These are phyloP conservation scores for Pichia paraexigua DNA, from an alignment of 805 yeast species.

Conservation along the genomic window DNA sequence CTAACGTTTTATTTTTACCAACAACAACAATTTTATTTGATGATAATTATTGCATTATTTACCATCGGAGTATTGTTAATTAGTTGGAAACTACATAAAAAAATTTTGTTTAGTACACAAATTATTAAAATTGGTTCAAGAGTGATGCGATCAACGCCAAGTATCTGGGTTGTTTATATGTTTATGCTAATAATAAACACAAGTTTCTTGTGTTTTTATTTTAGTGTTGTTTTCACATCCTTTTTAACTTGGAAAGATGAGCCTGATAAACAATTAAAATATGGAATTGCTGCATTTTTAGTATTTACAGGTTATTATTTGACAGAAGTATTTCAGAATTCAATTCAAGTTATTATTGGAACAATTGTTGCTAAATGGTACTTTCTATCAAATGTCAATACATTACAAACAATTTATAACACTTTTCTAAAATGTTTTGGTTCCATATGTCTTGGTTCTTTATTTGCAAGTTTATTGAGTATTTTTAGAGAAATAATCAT, in stretches of 20 bases:
- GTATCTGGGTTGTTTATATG: slow-evolving; percentile 43
- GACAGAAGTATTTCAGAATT: slow-evolving; percentile 71
- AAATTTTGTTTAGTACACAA: slow-evolving; percentile 23
- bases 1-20: not conserved
- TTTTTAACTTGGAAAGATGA: slow-evolving; percentile 60
- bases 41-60: slow-evolving; percentile 22
- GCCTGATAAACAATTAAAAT: not conserved
- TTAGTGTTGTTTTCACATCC: slow-evolving; percentile 62
- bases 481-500: slow-evolving; percentile 1
- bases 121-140: slow-evolving; percentile 43
- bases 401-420: slow-evolving; percentile 64
- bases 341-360: slow-evolving; percentile 73
- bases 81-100: slow-evolving; percentile 16
- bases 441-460: slow-evolving; percentile 71
- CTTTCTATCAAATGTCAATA: slow-evolving; percentile 61
- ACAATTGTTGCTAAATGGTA: slow-evolving; percentile 91
- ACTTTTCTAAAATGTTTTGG: slow-evolving; percentile 80
- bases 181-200: slow-evolving; percentile 42
- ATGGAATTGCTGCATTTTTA: slow-evolving; percentile 54
- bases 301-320: slow-evolving; percentile 80
- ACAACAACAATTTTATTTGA: not conserved
- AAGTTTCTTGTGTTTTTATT: slow-evolving; percentile 57
- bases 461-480: slow-evolving; percentile 69
- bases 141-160: slow-evolving; percentile 63
- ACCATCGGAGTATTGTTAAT: slow-evolving; percentile 14